Base-by-base conservation (phyloP, 192 early-diverging fungal species). In the Haplosporangium gracile region DNA sequence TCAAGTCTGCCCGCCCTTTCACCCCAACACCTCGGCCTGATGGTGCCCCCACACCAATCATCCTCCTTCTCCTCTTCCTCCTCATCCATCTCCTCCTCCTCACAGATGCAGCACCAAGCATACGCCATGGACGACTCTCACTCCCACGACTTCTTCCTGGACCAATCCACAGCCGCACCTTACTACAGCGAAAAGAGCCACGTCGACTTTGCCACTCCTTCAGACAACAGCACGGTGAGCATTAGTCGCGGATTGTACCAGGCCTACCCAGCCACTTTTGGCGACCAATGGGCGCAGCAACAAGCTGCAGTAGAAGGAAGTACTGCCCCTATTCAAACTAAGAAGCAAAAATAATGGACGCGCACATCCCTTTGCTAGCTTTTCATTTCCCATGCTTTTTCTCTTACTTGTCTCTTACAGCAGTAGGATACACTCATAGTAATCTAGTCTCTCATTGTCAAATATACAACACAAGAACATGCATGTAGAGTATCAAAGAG, bases 281-380 rank as follows among this genome's bases (percentile, higher is more conserved):
- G 60, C 8, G 11, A 65, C 29, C 60, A 65, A 65, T 32, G 60
- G 60, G 60, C 29, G 32, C 69, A 70, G 69, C 69, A 70, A 18
- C 73, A 53, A 40, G 16, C 40, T 5, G 10, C 43, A 1, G 20
- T 13, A 57, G 16, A 32, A 29, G 60, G 60, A 65, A 13, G 29
- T 15, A 29, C 26, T 13, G 2, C 11, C 8, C 65, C 76, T 77
- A 43, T 77, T 63, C 76, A 77, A 34, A 69, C 65, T 29, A 77
- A 77, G 43, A 77, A 77, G 76, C 43, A 65, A 60, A 77, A 77
- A 32, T 77, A 77, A 40, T 5, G 8, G 55, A 1, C 11, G 29
- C 26, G 57, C 0, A 29, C 39, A 16, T 15, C 18, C n/a, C 20
- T 5, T 18, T 32, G 7, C 11, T 13, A 39, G 34, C 51, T 6